Conservation (phyloP, 352 stramenopile species). For the Phytophthora sojae region DNA sequence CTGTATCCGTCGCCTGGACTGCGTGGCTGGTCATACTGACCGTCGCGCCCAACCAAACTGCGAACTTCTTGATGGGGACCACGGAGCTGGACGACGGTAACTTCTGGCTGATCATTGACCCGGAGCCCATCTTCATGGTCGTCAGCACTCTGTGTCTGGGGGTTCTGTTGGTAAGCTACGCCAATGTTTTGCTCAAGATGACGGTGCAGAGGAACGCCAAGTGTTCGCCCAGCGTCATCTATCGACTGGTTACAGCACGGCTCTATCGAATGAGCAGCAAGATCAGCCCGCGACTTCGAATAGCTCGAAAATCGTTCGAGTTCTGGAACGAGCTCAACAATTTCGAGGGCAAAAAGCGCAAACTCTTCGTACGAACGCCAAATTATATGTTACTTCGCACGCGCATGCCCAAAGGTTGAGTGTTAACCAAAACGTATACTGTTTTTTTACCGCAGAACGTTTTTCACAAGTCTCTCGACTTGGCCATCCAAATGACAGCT, state of each 20-base stretch:
- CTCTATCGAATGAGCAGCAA: background rate
- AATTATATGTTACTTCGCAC: background rate
- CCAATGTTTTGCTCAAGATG: conserved; percentile 37
- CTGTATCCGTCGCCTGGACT: conserved; percentile 37
- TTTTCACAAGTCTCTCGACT: conserved; percentile 19
- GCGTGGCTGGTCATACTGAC: conserved; percentile 33
- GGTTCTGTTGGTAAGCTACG: conserved; percentile 17
- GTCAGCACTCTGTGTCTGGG: conserved; percentile 25
- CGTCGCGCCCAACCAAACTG: conserved; percentile 40
- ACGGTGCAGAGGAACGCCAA: conserved; percentile 10
- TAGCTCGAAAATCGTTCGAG: background rate
- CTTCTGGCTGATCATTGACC: conserved; percentile 46
- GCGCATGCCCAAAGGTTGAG: background rate
- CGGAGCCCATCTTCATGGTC: conserved; percentile 8
- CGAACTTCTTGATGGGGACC: conserved; percentile 59
- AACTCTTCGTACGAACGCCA: conserved; percentile 19
- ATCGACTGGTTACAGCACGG: background rate
- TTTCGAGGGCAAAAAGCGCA: conserved; percentile 20
- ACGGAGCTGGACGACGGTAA: conserved; percentile 44
- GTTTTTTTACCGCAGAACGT: conserved; percentile 22
- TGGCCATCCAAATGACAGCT: conserved; percentile 14
- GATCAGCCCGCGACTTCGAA: background rate
- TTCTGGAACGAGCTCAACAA: conserved; percentile 28
- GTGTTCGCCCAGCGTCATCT: conserved; percentile 1
- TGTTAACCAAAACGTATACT: background rate